Percentiles rank a stretch among this genome's conserved stretches.
phyloP scores from a whole-genome alignment of 1,284 basidiomycete species.

The Thecaphora thlaspeos region DNA sequence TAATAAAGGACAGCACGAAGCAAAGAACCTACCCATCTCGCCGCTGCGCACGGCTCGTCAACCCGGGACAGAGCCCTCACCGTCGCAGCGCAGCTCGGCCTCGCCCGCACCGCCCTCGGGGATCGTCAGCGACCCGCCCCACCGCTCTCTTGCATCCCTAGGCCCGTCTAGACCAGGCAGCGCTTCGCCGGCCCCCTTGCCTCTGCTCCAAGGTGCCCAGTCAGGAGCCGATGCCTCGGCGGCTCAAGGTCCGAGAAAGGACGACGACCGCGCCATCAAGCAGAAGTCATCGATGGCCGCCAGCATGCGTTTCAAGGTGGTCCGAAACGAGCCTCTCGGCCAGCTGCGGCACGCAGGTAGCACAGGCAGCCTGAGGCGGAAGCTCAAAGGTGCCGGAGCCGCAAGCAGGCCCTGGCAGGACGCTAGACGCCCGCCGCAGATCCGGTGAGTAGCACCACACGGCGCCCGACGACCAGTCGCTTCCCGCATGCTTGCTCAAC shows the following conservation, averaged over 20 bases:
- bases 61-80: too few relatives aligned
- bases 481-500: too few relatives aligned
- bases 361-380: constrained; percentile 26
- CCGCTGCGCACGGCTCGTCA: constrained; percentile 1
- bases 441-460: constrained; percentile 2
- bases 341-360: constrained; percentile 20
- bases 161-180: not conserved
- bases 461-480: too few relatives aligned
- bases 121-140: not conserved
- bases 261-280: too few relatives aligned
- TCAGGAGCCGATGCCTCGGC: too few relatives aligned
- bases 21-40: too few relatives aligned
- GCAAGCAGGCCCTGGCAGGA: constrained; percentile 19
- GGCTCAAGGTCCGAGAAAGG: too few relatives aligned
- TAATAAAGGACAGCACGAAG: not conserved
- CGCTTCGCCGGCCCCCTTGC: not conserved
- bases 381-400: constrained; percentile 12
- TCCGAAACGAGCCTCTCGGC: constrained; percentile 13
- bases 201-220: not conserved
- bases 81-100: not conserved
- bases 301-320: constrained; percentile 28
- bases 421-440: constrained; percentile 19
- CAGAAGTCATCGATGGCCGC: not conserved
- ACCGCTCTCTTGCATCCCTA: not conserved
- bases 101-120: not conserved